Evolutionary conservation across 768 basidiomycete genomes (phyloP), one percentile per base, ranked within the genome.

Genomic region (Serendipita vermifera): DNA sequence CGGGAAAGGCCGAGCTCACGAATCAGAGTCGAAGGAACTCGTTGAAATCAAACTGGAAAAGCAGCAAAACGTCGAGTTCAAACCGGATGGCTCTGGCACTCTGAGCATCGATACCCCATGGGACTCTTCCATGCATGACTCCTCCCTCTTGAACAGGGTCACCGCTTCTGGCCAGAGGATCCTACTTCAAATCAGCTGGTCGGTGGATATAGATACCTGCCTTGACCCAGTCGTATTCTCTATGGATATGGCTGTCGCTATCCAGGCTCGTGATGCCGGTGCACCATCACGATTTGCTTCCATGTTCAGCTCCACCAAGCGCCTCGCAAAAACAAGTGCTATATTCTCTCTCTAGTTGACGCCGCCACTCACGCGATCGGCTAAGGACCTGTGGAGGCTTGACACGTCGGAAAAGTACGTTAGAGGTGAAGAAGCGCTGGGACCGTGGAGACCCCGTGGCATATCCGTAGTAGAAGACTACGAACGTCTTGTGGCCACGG

Each of bases 321-420:
- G 89, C 29, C 73, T 90, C 17, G 74, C 81, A 31, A 85, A 86
- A 69, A 80, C 83, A 35, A 87, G 85, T 63, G 79, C 81, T n/a
- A 77, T 96, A 40, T 99, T 93, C 73, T 78, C 74, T 31, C 76
- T 98, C 48, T 76, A 78, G 40, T 75, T 98, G 31, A 80, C 81
- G 2, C 92, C 94, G 11, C 85, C 88, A 13, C 71, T 88, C 59
- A 90, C 88, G 17, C 81, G 89, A 39, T 91, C 86, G 1, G 78
- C 89, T 2, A 81, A 81, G 65, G 92, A 97, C 60, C 73, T 99
- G 13, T 97, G 94, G 96, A 75, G 92, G 36, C 73, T 98, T 53
- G 91, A 99, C 70, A 98, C 94, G 1, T 82, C 87, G 27, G 86
- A 88, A 69, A 93, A 91, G 67, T 97, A 93, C 68, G 92, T 99